These are phyloP conservation scores for Lodderomyces jiufengensis DNA, from an alignment of 1,139 yeast genomes.

Conservation along the genomic window DNA sequence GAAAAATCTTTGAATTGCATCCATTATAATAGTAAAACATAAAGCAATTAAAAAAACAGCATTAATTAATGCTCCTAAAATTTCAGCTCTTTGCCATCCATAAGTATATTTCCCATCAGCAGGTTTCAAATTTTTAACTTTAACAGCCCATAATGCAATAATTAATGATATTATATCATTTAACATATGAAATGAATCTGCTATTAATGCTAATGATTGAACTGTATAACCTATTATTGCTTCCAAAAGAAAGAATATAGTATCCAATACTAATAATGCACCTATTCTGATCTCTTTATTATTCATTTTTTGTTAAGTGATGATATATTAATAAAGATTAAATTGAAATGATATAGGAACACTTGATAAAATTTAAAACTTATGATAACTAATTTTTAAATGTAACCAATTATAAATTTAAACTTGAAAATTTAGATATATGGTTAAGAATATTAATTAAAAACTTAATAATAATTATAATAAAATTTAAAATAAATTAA, in stretches of 20 bases:
- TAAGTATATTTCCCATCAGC: conserved; percentile 89
- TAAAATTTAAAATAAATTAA: no score
- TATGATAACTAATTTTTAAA: no score
- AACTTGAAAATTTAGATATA: no score
- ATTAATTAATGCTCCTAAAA: conserved; percentile 87
- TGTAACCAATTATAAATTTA: no score
- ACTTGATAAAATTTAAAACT: no score
- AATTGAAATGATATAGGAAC: not conserved
- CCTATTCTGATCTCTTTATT: conserved; percentile 73
- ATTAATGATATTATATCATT: conserved; percentile 87
- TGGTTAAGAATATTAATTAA: no score
- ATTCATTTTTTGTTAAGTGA: conserved; percentile 19
- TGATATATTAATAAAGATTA: not conserved
- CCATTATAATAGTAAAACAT: conserved; percentile 87
- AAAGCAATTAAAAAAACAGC: conserved; percentile 90
- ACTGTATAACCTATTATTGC: conserved; percentile 83
- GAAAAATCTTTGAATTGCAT: conserved; percentile 85
- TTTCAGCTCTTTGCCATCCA: conserved; percentile 97
- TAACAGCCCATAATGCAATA: conserved; percentile 96
- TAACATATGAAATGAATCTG: conserved; percentile 96
- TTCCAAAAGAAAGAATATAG: conserved; percentile 80
- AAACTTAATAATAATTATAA: no score
- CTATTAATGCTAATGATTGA: conserved; percentile 87
- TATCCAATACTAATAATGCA: conserved; percentile 71
- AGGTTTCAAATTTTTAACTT: conserved; percentile 75